Evolutionary conservation across 495 filamentous ascomycete species (phyloP).

Genomic region (Aspergillus steynii): DNA sequence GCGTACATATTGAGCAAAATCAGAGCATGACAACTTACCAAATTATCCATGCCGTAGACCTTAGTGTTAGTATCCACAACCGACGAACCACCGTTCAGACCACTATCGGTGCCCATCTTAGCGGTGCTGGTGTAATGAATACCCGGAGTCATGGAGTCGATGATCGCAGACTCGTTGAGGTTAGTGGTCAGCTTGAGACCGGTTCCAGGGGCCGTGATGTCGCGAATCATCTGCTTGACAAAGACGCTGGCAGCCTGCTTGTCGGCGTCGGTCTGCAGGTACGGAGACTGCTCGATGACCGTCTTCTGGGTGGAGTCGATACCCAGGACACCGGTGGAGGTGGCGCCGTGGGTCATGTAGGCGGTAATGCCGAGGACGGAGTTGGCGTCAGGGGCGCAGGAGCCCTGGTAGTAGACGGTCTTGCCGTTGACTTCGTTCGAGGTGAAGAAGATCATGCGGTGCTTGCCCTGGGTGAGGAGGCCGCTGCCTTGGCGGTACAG

Average conservation of each 20-base stretch:
- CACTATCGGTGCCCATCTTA: constrained; percentile 64
- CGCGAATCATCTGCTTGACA: constrained; percentile 50
- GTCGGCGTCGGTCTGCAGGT: constrained; percentile 28
- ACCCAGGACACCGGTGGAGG: constrained; percentile 58
- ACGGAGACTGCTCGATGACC: constrained; percentile 53
- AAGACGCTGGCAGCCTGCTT: constrained; percentile 23
- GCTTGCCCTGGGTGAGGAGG: constrained; percentile 66
- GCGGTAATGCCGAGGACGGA: constrained; percentile 32
- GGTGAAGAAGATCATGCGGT: constrained; percentile 49
- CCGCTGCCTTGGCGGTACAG: constrained; percentile 56
- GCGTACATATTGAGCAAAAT: neutral
- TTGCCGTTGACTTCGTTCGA: constrained; percentile 25
- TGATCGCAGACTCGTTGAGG: constrained; percentile 53
- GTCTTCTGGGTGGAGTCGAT: constrained; percentile 58
- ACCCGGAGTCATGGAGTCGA: constrained; percentile 47
- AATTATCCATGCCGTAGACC: constrained; percentile 68
- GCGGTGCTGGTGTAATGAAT: constrained; percentile 71
- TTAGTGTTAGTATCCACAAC: constrained; percentile 66
- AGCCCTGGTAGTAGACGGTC: constrained; percentile 36
- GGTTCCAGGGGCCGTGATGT: constrained; percentile 55
- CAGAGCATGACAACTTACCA: constrained; percentile 34
- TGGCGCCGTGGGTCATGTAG: constrained; percentile 46
- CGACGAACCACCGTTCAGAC: constrained; percentile 54
- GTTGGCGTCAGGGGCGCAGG: constrained; percentile 26
- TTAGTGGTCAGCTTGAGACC: constrained; percentile 54